Conservation (phyloP, 2,329 filamentous ascomycete genomes). For the Sarocladium oryzae region DNA sequence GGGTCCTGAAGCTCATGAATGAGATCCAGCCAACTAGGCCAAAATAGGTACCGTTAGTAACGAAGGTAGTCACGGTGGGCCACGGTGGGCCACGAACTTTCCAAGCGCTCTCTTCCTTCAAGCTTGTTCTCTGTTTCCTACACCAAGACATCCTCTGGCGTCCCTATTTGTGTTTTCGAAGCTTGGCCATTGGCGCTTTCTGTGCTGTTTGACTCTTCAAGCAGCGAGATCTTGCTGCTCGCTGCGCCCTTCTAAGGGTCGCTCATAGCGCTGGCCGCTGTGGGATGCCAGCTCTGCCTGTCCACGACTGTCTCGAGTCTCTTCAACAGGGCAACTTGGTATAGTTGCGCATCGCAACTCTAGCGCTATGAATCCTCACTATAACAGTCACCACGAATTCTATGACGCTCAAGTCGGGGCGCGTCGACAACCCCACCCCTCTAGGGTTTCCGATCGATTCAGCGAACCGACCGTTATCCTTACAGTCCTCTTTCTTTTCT, state of each 20-base stretch:
- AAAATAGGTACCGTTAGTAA: constrained; percentile 4
- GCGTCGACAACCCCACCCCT: constrained; percentile 23
- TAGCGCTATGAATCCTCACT: background rate
- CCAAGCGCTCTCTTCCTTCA: background rate
- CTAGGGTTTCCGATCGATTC: constrained; percentile 23
- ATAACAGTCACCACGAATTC: constrained; percentile 14
- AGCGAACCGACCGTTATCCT: constrained; percentile 29
- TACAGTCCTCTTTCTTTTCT: constrained; percentile 25
- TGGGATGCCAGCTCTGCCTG: background rate
- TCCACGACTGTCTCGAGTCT: background rate
- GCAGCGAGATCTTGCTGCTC: background rate
- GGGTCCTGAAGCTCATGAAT: background rate
- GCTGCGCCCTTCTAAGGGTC: background rate
- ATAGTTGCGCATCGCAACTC: background rate
- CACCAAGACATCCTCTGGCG: background rate
- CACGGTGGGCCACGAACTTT: background rate
- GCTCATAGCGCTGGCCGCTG: background rate
- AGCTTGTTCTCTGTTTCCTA: background rate
- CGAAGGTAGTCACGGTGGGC: background rate
- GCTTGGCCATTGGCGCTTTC: background rate
- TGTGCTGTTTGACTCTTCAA: background rate
- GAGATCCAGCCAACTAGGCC: background rate
- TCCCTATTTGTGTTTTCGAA: background rate
- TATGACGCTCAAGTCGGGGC: constrained; percentile 29
- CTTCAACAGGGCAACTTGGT: background rate